phyloP scores from a whole-genome alignment of 345 rosid species.

The Citrus glauca region DNA sequence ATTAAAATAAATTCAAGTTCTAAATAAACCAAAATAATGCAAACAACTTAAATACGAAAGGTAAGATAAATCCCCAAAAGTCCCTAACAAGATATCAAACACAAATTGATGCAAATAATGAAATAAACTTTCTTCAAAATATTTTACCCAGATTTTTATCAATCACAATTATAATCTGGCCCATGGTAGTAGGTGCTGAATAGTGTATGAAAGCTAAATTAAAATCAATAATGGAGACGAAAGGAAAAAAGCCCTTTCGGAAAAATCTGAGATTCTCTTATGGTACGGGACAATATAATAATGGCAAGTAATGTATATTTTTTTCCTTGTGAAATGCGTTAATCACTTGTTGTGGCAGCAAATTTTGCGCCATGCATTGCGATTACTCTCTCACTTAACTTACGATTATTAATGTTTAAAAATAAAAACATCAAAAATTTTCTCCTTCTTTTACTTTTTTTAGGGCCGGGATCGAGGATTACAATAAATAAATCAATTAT shows the following conservation, averaged over 20 bases:
- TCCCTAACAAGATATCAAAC: no score
- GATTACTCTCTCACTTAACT: background rate
- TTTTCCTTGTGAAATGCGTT: conserved; percentile 9
- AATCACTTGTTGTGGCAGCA: conserved; percentile 17
- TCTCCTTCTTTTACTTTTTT: background rate
- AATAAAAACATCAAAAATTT: background rate
- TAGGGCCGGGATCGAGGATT: background rate
- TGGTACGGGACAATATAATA: background rate
- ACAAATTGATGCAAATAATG: no score
- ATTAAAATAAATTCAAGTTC: no score
- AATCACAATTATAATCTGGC: no score
- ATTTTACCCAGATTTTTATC: no score
- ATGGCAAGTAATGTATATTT: background rate
- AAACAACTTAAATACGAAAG: no score
- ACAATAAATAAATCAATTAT: background rate
- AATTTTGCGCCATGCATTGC: conserved; percentile 12
- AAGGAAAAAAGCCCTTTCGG: background rate
- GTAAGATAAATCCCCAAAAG: no score
- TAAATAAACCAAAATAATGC: no score
- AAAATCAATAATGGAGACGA: background rate
- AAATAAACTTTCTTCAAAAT: no score
- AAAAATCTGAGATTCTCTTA: conserved; percentile 5
- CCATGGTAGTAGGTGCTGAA: no score
- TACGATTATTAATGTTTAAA: background rate
- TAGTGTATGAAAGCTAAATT: no score